Evolutionary conservation across 805 yeast genomes (phyloP).

Genomic region (Candida stauntonica): DNA sequence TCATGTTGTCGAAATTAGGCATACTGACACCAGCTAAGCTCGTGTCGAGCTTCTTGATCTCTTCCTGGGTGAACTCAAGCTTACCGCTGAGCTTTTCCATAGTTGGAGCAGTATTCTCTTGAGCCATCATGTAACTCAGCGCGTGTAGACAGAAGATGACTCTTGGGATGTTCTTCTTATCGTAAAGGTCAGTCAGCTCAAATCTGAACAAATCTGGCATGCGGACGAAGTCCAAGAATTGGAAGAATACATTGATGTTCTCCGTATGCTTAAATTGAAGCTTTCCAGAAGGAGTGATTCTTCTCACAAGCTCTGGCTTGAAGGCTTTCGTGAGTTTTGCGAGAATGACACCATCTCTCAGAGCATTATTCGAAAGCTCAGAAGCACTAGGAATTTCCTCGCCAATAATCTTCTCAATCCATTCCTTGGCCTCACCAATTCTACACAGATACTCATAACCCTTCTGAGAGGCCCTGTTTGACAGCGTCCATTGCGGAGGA

Average conservation of each 20-base stretch:
- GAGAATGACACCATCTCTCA: conserved; percentile 80
- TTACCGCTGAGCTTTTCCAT: conserved; percentile 61
- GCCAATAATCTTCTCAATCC: conserved; percentile 65
- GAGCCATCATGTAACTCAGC: conserved; percentile 65
- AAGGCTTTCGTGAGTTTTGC: conserved; percentile 75
- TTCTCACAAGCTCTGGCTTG: conserved; percentile 57
- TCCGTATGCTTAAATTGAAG: conserved; percentile 89
- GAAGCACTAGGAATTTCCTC: conserved; percentile 54
- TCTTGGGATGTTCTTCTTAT: conserved; percentile 86
- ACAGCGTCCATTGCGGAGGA: conserved; percentile 16
- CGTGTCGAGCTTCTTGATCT: conserved; percentile 60
- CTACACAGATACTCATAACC: conserved; percentile 80
- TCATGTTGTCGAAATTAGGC: conserved; percentile 69
- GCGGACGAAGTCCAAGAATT: conserved; percentile 59
- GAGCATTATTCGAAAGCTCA: conserved; percentile 51
- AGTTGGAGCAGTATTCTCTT: conserved; percentile 49
- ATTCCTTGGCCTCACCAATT: conserved; percentile 72
- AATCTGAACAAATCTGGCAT: conserved; percentile 87
- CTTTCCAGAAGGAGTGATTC: conserved; percentile 52
- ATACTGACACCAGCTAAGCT: conserved; percentile 62
- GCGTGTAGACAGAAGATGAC: conserved; percentile 94
- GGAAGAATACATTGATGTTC: conserved; percentile 80
- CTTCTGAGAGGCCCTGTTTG: conserved; percentile 25
- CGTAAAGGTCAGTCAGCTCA: conserved; percentile 90
- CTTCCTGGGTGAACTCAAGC: conserved; percentile 61